Evolutionary conservation across 345 rosid species (phyloP).

Genomic region (Adansonia digitata): DNA sequence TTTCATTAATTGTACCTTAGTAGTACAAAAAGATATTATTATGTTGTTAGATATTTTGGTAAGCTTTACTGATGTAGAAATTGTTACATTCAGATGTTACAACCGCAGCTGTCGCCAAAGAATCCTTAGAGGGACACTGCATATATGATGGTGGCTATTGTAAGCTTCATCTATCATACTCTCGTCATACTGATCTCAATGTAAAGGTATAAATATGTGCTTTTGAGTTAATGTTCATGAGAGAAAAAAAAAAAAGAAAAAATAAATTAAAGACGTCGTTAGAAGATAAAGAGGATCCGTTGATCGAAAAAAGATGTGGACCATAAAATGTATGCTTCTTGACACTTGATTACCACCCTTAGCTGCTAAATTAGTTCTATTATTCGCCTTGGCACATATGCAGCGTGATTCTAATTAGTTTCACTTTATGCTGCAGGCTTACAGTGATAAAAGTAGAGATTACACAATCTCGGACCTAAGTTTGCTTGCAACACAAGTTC

Average conservation of each 20-base stretch:
- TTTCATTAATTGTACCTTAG: not conserved
- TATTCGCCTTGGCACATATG: not conserved
- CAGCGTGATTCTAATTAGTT: slow-evolving; percentile 9
- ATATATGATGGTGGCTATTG: slow-evolving; percentile 99
- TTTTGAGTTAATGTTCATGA: slow-evolving; percentile 55
- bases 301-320: slow-evolving; percentile 33
- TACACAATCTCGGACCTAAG: slow-evolving; percentile 71
- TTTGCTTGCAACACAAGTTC: slow-evolving; percentile 41
- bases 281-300: slow-evolving; percentile 37
- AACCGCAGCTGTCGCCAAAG: slow-evolving; percentile 83
- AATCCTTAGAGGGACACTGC: slow-evolving; percentile 95
- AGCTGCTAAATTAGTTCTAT: slow-evolving; percentile 1
- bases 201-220: slow-evolving; percentile 85
- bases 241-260: slow-evolving; percentile 23
- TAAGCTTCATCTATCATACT: slow-evolving; percentile 99
- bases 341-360: slow-evolving; percentile 25
- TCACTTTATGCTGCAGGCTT: slow-evolving; percentile 43
- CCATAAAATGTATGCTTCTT: slow-evolving; percentile 49
- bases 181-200: slow-evolving; percentile 99
- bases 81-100: slow-evolving; percentile 50
- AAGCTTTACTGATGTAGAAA: slow-evolving; percentile 8
- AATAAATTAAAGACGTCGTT: slow-evolving; percentile 29
- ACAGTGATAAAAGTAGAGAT: slow-evolving; percentile 94
- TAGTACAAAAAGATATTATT: not conserved
- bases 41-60: not conserved